A percentile compares a stretch with the other conserved stretches of the same genome.
These are phyloP conservation scores for Colletotrichum gloeosporioides DNA, from an alignment of 2,329 filamentous ascomycete species.

Conservation along the genomic window DNA sequence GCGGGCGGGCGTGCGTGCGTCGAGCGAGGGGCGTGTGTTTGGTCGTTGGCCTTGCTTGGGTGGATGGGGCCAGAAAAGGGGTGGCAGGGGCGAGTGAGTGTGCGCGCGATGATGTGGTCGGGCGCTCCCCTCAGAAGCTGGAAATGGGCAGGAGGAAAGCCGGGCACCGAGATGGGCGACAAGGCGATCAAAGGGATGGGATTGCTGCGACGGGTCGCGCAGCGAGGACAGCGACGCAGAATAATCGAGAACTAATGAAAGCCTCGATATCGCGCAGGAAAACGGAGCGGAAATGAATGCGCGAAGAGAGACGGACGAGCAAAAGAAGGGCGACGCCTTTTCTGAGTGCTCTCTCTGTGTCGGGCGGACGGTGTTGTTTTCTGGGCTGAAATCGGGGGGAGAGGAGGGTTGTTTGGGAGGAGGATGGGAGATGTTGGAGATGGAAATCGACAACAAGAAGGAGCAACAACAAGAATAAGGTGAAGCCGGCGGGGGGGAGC, in stretches of 20 bases:
- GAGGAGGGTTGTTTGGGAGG: slow-evolving; percentile 23
- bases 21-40: slow-evolving; percentile 3
- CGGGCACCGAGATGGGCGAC: slow-evolving; percentile 8
- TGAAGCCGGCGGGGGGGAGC: not conserved
- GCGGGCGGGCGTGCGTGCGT: not conserved
- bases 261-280: slow-evolving; percentile 40
- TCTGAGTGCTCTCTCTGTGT: slow-evolving; percentile 23
- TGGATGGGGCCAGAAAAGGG: slow-evolving; percentile 14
- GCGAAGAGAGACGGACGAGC: slow-evolving; percentile 22
- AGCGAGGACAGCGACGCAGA: slow-evolving; percentile 20
- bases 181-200: slow-evolving; percentile 13
- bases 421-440: slow-evolving; percentile 18
- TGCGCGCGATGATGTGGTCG: slow-evolving; percentile 22
- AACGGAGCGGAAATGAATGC: slow-evolving; percentile 25
- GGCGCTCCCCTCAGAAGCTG: slow-evolving; percentile 8
- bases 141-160: slow-evolving; percentile 12
- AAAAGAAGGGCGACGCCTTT: slow-evolving; percentile 21
- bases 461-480: slow-evolving; percentile 17
- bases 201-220: slow-evolving; percentile 22
- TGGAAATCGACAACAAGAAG: slow-evolving; percentile 6
- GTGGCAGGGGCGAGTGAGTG: slow-evolving; percentile 17
- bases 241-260: slow-evolving; percentile 55
- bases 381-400: slow-evolving; percentile 14
- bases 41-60: slow-evolving; percentile 1
- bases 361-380: slow-evolving; percentile 26